Conservation (phyloP, 2,329 filamentous ascomycete genomes). For the Colletotrichum incanum region DNA sequence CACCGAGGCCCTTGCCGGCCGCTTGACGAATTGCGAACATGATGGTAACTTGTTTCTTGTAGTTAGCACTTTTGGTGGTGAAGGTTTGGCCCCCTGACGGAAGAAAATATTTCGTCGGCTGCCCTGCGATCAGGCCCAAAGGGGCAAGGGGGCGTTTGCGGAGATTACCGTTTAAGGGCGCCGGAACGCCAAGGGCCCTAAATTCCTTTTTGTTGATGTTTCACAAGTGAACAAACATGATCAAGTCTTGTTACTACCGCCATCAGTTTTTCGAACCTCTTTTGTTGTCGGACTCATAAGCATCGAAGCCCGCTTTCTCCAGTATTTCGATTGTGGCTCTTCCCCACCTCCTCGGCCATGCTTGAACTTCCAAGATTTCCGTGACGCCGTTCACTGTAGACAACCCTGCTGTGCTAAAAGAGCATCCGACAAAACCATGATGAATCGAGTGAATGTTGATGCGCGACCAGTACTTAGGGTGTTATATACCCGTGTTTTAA, state of each 20-base stretch:
- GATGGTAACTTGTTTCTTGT: not conserved
- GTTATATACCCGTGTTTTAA: not conserved
- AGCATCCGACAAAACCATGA: too few relatives aligned
- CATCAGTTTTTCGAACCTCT: not conserved
- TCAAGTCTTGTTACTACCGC: not conserved
- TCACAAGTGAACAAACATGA: not conserved
- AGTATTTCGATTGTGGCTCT: not conserved
- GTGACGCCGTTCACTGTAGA: not conserved
- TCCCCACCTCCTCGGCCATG: not conserved
- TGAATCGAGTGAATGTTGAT: too few relatives aligned
- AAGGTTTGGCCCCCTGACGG: not conserved
- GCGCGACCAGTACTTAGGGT: too few relatives aligned
- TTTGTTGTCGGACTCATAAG: not conserved
- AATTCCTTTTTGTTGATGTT: not conserved
- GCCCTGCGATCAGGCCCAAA: conserved; percentile 21
- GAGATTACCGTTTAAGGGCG: conserved; percentile 8
- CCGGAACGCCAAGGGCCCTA: not conserved
- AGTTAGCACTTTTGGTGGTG: not conserved
- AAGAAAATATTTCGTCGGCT: conserved; percentile 18
- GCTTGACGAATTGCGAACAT: conserved; percentile 39
- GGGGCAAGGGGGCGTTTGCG: conserved; percentile 24
- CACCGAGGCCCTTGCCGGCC: conserved; percentile 38
- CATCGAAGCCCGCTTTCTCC: not conserved
- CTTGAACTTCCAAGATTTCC: not conserved
- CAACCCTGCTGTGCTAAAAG: not conserved